A percentile compares a stretch with the other conserved stretches of the same genome.
Evolutionary conservation across 129 eudicot genomes (phyloP).

Genomic region (Artemisia annua): DNA sequence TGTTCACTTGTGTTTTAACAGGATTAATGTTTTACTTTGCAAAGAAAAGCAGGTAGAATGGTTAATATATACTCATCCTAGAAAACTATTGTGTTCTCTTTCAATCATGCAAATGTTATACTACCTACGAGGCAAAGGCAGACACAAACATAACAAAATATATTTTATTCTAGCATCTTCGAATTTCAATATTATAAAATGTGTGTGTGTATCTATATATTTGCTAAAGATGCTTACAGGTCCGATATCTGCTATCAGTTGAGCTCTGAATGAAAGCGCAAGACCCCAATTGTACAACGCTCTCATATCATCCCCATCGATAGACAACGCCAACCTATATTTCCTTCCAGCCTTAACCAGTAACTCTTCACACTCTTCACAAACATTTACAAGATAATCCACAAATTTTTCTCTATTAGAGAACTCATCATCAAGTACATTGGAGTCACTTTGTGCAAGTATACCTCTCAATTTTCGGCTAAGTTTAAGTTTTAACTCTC

Average conservation of each 20-base stretch:
- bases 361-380: conserved; percentile 97
- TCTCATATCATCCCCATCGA: conserved; percentile 91
- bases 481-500: conserved; percentile 73
- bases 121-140: neutral
- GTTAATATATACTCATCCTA: too few relatives aligned
- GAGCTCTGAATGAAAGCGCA: conserved; percentile 42
- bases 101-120: too few relatives aligned
- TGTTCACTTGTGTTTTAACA: too few relatives aligned
- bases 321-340: conserved; percentile 80
- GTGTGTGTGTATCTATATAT: neutral
- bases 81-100: too few relatives aligned
- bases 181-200: neutral
- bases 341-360: conserved; percentile 88
- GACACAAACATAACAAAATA: neutral
- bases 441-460: conserved; percentile 47
- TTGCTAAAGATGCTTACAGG: too few relatives aligned
- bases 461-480: conserved; percentile 69
- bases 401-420: conserved; percentile 52
- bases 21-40: too few relatives aligned
- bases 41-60: too few relatives aligned
- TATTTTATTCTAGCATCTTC: neutral
- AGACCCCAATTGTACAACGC: conserved; percentile 98
- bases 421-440: conserved; percentile 29
- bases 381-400: conserved; percentile 61
- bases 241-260: too few relatives aligned